A percentile compares a stretch with the other conserved stretches of the same genome.
Conservation (phyloP, 2,329 filamentous ascomycete species). For the Septoria linicola region DNA sequence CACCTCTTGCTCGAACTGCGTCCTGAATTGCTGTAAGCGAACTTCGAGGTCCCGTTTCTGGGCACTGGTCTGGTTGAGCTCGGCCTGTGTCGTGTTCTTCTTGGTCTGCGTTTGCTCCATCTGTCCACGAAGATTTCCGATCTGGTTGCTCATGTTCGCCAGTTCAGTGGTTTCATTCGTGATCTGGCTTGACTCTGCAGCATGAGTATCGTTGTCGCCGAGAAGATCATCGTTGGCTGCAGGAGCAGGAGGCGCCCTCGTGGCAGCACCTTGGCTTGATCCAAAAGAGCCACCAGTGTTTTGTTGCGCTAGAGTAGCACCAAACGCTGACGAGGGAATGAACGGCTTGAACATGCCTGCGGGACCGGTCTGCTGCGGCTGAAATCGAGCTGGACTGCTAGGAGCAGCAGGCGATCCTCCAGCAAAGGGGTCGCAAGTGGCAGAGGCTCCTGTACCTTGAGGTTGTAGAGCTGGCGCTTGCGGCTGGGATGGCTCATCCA, state of each 20-base stretch:
- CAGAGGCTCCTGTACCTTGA: conserved; percentile 73
- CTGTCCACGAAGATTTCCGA: conserved; percentile 84
- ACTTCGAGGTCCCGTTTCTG: conserved; percentile 94
- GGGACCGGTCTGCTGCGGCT: conserved; percentile 35
- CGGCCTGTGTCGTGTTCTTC: conserved; percentile 73
- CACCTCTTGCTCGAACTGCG: conserved; percentile 90
- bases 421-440: conserved; percentile 60
- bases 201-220: conserved; percentile 72
- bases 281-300: conserved; percentile 63
- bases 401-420: conserved; percentile 52
- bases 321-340: conserved; percentile 87
- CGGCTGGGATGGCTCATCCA: conserved; percentile 67
- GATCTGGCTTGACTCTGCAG: conserved; percentile 82
- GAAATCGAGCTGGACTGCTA: conserved; percentile 50
- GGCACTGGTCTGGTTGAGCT: conserved; percentile 74
- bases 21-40: conserved; percentile 78
- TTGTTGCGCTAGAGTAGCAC: conserved; percentile 74
- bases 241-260: conserved; percentile 32
- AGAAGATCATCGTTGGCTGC: conserved; percentile 70
- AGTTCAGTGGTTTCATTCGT: conserved; percentile 88
- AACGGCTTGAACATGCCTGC: conserved; percentile 76
- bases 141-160: conserved; percentile 93
- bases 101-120: conserved; percentile 91
- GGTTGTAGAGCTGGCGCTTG: conserved; percentile 57
- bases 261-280: conserved; percentile 29